Evolutionary conservation across 1,284 basidiomycete species (phyloP).

Genomic region (Hemileia vastatrix): DNA sequence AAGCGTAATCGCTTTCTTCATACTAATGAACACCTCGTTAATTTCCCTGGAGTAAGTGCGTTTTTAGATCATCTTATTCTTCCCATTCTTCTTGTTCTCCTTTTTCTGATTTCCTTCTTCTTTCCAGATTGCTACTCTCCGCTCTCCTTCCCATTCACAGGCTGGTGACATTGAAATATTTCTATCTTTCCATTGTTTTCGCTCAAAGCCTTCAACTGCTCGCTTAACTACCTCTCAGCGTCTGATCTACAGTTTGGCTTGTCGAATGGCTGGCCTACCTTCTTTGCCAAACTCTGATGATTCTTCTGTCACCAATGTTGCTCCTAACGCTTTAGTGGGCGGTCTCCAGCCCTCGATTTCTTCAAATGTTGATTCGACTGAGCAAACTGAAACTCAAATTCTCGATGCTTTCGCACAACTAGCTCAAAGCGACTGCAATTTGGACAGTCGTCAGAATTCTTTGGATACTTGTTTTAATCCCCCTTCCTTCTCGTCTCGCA

Average conservation of each 20-base stretch:
- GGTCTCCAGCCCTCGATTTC: no score
- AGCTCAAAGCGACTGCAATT: no score
- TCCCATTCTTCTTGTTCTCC: neutral
- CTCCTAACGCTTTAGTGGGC: no score
- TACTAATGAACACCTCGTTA: slow-evolving; percentile 16
- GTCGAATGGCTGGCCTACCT: slow-evolving; percentile 9
- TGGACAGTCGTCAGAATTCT: no score
- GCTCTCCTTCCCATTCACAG: slow-evolving; percentile 10
- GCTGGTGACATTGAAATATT: slow-evolving; percentile 18
- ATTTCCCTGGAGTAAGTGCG: slow-evolving; percentile 17
- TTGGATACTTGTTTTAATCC: no score
- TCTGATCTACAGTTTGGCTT: slow-evolving; percentile 9
- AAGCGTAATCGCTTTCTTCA: slow-evolving; percentile 1
- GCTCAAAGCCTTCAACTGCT: neutral
- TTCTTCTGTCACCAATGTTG: neutral
- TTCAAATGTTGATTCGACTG: no score
- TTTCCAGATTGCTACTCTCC: slow-evolving; percentile 2
- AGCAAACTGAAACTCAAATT: no score
- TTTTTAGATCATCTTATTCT: neutral
- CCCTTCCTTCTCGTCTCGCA: no score
- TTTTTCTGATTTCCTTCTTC: neutral
- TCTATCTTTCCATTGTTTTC: slow-evolving; percentile 13
- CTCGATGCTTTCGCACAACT: no score
- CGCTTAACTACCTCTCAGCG: slow-evolving; percentile 2
- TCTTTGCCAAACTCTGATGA: neutral